Conservation (phyloP, 495 filamentous ascomycete species). For the Aspergillus steynii region DNA sequence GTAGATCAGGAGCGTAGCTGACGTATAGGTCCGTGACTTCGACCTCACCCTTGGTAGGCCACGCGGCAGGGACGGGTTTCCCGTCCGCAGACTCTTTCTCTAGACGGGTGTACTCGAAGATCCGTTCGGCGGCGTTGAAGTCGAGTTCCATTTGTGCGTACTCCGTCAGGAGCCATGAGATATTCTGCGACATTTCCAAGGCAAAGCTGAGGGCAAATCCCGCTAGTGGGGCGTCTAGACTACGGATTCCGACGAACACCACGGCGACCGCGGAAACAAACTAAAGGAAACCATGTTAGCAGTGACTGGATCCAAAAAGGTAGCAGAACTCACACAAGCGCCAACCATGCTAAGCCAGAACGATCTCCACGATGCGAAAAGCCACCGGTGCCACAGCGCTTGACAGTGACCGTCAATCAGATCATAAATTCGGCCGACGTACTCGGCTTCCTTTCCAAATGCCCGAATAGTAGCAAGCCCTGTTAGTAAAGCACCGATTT, state of each 20-base stretch:
- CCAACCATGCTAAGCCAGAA: slow-evolving; percentile 30
- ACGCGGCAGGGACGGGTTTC: slow-evolving; percentile 58
- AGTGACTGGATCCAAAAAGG: slow-evolving; percentile 51
- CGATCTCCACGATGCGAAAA: slow-evolving; percentile 72
- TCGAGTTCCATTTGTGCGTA: slow-evolving; percentile 56
- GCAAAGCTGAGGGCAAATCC: slow-evolving; percentile 66
- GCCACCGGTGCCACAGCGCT: slow-evolving; percentile 66
- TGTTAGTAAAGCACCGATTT: slow-evolving; percentile 67
- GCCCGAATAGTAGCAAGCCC: slow-evolving; percentile 77
- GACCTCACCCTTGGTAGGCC: slow-evolving; percentile 69
- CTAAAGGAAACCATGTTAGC: slow-evolving; percentile 57
- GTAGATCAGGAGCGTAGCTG: slow-evolving; percentile 65
- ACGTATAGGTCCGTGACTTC: slow-evolving; percentile 66
- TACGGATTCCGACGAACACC: slow-evolving; percentile 44
- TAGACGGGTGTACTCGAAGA: slow-evolving; percentile 69
- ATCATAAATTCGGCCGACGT: slow-evolving; percentile 63
- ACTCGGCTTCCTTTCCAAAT: slow-evolving; percentile 63
- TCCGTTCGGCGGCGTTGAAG: slow-evolving; percentile 76
- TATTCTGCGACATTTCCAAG: slow-evolving; percentile 38
- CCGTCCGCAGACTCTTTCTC: slow-evolving; percentile 55
- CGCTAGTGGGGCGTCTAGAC: slow-evolving; percentile 66
- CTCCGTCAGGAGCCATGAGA: slow-evolving; percentile 32
- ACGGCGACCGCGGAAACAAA: slow-evolving; percentile 58
- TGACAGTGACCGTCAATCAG: slow-evolving; percentile 65
- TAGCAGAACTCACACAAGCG: slow-evolving; percentile 7